Percentiles rank a stretch among this genome's conserved stretches.
Evolutionary conservation across 1,139 yeast genomes (phyloP).

Genomic region (Arxiozyma telluris): DNA sequence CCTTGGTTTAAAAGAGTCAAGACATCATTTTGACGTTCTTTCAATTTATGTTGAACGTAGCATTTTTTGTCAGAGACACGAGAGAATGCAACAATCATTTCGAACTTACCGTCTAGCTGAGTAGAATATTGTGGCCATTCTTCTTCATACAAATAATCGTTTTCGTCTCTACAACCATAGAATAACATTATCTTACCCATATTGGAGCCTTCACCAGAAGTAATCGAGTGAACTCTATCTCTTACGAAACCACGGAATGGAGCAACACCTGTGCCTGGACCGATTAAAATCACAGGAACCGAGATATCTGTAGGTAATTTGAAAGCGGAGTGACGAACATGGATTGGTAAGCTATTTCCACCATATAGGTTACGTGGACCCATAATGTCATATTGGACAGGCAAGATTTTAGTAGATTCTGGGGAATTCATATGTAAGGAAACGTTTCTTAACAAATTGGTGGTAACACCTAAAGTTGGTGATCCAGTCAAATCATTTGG

Average conservation of each 20-base stretch:
- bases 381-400: constrained; percentile 55
- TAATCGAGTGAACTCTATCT: constrained; percentile 58
- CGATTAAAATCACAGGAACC: constrained; percentile 83
- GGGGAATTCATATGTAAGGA: constrained; percentile 49
- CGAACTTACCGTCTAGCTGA: constrained; percentile 55
- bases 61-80: constrained; percentile 62
- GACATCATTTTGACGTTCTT: constrained; percentile 48
- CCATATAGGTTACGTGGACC: constrained; percentile 72
- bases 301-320: constrained; percentile 83
- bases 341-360: constrained; percentile 67
- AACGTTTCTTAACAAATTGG: constrained; percentile 73
- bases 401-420: constrained; percentile 28
- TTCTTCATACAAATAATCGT: constrained; percentile 73
- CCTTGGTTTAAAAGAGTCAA: constrained; percentile 58
- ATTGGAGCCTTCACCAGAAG: constrained; percentile 35
- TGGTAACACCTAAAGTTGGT: constrained; percentile 61
- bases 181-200: constrained; percentile 72
- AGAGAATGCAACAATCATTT: constrained; percentile 77
- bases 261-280: constrained; percentile 98
- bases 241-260: constrained; percentile 92
- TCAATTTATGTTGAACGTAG: constrained; percentile 77
- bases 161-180: constrained; percentile 75
- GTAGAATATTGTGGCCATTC: constrained; percentile 77
- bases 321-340: constrained; percentile 89
- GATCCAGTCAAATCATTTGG: constrained; percentile 35